These are phyloP conservation scores for Epichloe hybrida DNA, from an alignment of 2,329 filamentous ascomycete species.

Conservation along the genomic window DNA sequence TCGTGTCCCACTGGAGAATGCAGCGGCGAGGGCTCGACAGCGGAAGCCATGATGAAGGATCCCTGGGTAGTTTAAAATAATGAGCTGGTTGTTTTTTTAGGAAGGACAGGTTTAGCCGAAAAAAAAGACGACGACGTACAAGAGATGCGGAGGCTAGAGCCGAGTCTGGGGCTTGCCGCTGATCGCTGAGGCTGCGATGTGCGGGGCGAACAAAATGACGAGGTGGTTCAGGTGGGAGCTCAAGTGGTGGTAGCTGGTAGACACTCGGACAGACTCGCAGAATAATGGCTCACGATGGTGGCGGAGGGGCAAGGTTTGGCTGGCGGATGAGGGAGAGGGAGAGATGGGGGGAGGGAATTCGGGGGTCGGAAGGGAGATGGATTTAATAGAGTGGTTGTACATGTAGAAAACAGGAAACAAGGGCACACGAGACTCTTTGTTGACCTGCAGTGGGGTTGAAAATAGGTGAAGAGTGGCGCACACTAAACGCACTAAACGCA, in stretches of 20 bases:
- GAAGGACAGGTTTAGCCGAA: background rate
- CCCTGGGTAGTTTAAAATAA: background rate
- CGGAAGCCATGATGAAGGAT: constrained; percentile 24
- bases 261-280: background rate
- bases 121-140: background rate
- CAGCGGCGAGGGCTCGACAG: constrained; percentile 22
- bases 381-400: no score
- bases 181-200: background rate
- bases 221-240: background rate
- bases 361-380: background rate
- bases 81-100: background rate
- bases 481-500: background rate
- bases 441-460: no score
- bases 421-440: no score
- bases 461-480: background rate
- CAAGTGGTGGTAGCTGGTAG: background rate
- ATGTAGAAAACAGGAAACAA: background rate
- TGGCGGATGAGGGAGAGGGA: background rate
- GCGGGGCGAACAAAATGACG: background rate
- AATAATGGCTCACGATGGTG: background rate
- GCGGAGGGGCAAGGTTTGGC: background rate
- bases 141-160: background rate
- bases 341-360: background rate
- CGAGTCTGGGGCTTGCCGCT: background rate
- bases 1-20: constrained; percentile 29